Evolutionary conservation across 345 rosid genomes (phyloP), one percentile per base, ranked within the genome.

Genomic region (Diplotaxis tenuifolia): DNA sequence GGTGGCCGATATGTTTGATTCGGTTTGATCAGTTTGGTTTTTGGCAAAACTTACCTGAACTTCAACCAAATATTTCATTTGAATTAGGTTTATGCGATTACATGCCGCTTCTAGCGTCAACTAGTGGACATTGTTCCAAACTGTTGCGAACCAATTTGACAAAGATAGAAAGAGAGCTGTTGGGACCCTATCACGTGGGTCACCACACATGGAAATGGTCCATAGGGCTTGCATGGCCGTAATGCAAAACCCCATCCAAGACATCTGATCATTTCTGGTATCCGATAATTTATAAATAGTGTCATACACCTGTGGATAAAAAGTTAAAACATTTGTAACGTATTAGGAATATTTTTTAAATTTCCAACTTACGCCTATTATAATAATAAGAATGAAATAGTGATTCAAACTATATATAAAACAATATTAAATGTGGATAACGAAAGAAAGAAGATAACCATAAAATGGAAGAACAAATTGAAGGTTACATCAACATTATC

Each of bases 401-500:
- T 42, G 49, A 3, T 54, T n/a, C n/a, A n/a, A 68, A 54, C 62
- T 21, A 68, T 14, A 15, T 34, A 55, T 67, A 68, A 59, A 11
- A 62, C 34, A 53, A 36, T 53, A 52, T 2, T 38, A 47, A 58
- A 74, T 45, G 62, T 67, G 68, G 73, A 59, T 74, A 67, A 27
- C 68, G 62, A 68, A 75, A 68, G 45, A 49, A 67, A 15, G 40
- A 45, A 61, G 68, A 65, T 55, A 56, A 38, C 53, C 64, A 62
- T 54, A 27, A 62, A 62, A 40, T 62, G 59, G 50, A 69, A 55
- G 20, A 69, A 31, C 69, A 54, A 54, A 68, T 62, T 69, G 14
- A 53, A 75, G 70, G 74, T 75, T 62, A 75, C 79, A 75, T 75
- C 79, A 75, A 75, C 79, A 15, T 69, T 69, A 69, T 75, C 74